Evolutionary conservation across 192 early-diverging fungal genomes (phyloP).

Genomic region (Backusella macrospora): DNA sequence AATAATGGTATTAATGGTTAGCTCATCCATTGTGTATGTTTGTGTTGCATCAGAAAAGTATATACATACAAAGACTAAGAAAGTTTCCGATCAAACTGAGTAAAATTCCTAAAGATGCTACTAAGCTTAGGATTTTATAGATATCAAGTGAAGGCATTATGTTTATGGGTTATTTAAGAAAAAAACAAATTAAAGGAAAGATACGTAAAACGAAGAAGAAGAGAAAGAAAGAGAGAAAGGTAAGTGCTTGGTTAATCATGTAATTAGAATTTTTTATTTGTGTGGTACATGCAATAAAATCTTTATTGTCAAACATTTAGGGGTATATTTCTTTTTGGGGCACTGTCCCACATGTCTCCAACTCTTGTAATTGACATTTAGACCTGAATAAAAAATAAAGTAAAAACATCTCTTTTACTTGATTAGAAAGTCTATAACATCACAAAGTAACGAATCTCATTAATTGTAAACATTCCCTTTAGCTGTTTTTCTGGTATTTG

Average conservation of each 20-base stretch:
- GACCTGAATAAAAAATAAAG: not conserved
- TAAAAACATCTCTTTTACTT: too few species aligned
- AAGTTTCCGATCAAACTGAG: conserved; percentile 19
- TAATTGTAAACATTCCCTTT: too few species aligned
- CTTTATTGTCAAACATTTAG: conserved; percentile 10
- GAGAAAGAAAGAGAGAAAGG: not conserved
- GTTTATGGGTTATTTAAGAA: not conserved
- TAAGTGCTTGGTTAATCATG: not conserved
- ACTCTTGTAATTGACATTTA: not conserved
- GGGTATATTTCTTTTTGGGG: not conserved
- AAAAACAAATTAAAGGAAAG: not conserved
- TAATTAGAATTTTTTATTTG: not conserved
- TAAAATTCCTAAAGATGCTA: not conserved
- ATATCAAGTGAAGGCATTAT: not conserved
- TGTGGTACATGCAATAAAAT: conserved; percentile 4
- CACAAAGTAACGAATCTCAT: too few species aligned
- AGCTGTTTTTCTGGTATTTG: too few species aligned
- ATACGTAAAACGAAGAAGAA: not conserved
- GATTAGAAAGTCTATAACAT: too few species aligned
- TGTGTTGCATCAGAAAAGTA: not conserved
- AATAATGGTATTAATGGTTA: not conserved
- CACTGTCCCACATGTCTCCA: not conserved
- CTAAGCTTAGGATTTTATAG: conserved; percentile 8
- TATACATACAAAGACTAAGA: not conserved
- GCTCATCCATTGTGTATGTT: too few species aligned